Evolutionary conservation across 2,329 filamentous ascomycete genomes (phyloP).

Genomic region (Fusarium odoratissimum): DNA sequence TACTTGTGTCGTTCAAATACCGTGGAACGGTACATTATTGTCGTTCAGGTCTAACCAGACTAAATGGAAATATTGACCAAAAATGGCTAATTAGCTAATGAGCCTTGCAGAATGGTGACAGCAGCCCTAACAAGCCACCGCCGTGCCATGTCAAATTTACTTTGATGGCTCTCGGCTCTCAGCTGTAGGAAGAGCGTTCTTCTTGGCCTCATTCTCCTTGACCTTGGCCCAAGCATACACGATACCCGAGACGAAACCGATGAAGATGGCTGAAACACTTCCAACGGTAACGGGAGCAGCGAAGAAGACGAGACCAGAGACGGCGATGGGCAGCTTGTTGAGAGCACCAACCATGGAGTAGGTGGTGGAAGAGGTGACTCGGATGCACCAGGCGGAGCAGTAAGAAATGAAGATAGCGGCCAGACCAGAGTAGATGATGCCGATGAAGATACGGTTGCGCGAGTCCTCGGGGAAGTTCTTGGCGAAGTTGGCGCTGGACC

Average conservation of each 20-base stretch:
- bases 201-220: conserved; percentile 62
- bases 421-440: conserved; percentile 94
- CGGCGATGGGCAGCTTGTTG: conserved; percentile 96
- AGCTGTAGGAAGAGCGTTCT: conserved; percentile 72
- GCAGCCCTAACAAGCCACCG: not conserved
- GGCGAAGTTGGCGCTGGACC: conserved; percentile 84
- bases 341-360: conserved; percentile 98
- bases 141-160: conserved; percentile 7
- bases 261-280: conserved; percentile 90
- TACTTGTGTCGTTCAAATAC: conserved; percentile 31
- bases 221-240: conserved; percentile 84
- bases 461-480: conserved; percentile 87
- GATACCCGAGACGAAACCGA: conserved; percentile 92
- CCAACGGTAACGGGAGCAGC: conserved; percentile 92
- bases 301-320: conserved; percentile 95
- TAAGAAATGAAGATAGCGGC: conserved; percentile 98
- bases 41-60: conserved; percentile 11
- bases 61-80: not conserved
- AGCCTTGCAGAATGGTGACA: not conserved
- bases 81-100: not conserved
- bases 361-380: conserved; percentile 95
- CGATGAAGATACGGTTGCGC: conserved; percentile 82
- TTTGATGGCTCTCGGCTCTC: conserved; percentile 33
- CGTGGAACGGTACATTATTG: conserved; percentile 13
- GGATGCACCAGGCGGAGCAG: conserved; percentile 98